Evolutionary conservation across 1,139 yeast species (phyloP), one percentile per base, ranked within the genome.

Genomic region (Blastobotrys petasosporus): DNA sequence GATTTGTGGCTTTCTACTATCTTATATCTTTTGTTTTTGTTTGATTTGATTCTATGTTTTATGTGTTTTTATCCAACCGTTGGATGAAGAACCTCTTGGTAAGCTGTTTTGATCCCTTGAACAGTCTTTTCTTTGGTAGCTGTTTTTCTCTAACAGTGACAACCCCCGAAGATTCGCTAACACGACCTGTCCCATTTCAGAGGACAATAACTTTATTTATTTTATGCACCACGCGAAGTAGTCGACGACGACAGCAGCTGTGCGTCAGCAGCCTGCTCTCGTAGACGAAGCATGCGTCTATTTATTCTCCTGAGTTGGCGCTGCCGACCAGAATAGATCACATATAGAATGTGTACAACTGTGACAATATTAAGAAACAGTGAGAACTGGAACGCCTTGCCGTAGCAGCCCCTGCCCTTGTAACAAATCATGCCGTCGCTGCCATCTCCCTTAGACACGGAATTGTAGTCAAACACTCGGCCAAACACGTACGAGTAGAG

Each of bases 281-380:
- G 25, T 20, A 20, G 25, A 7, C 25, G 25, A 20, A 20, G 25
- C 25, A 20, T 20, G 25, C 25, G 25, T 6, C 36, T 12, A 12
- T 11, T 32, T 12, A 12, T 11, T 33, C 42, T 29, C 8, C 42
- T 29, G 17, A 20, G 39, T 12, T 29, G 33, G 15, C 45, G 45
- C 31, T 29, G n/a, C 23, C 35, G 31, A 17, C 17, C 37, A 16
- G 40, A 39, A 48, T 54, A 51, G 12, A 60, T 59, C 54, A 59
- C 54, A 48, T 53, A 55, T 13, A 52, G 42, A 13, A 57, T 51
- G 62, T 58, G 69, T 4, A 49, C 37, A 7, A 66, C 48, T 59
- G 74, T 61, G 64, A 70, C 52, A 63, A 67, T 49, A 61, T 66
- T 61, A 62, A 70, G 60, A 62, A 64, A 44, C 56, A 63, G 45